Evolutionary conservation across 345 rosid species (phyloP).

Genomic region (Eucalyptus paniculata): DNA sequence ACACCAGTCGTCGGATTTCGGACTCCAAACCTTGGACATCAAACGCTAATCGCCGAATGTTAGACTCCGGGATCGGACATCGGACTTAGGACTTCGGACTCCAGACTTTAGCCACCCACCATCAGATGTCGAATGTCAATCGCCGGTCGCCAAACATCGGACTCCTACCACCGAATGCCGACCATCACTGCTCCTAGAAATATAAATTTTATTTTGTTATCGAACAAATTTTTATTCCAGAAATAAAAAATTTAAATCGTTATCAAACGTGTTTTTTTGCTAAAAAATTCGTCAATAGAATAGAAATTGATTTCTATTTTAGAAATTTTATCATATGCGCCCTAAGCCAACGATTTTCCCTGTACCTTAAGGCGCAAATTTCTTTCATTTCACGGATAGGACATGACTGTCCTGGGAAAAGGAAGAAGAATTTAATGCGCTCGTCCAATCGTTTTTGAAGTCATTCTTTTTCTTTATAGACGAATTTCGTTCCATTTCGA

Average conservation of each 20-base stretch:
- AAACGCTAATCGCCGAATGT: accelerated
- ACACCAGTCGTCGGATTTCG: accelerated
- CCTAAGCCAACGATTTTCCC: accelerated
- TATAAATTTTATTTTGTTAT: too few species aligned
- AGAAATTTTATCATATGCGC: accelerated
- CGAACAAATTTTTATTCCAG: accelerated
- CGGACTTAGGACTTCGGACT: too few species aligned
- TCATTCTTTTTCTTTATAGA: not conserved
- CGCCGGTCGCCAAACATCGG: accelerated
- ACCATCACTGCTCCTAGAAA: too few species aligned
- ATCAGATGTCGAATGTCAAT: accelerated
- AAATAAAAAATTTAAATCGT: accelerated
- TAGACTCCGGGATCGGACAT: accelerated
- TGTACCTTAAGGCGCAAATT: not conserved
- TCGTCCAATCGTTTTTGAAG: not conserved
- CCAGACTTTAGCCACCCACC: accelerated
- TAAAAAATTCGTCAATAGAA: accelerated
- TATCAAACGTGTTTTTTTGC: accelerated
- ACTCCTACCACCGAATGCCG: accelerated
- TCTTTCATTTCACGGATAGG: not conserved
- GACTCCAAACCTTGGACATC: too few species aligned
- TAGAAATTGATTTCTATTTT: accelerated
- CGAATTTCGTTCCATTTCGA: not conserved
- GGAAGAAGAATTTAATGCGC: not conserved
- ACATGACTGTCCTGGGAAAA: not conserved